Percentiles rank a stretch among this genome's conserved stretches.
Evolutionary conservation across 2,329 filamentous ascomycete genomes (phyloP).

Genomic region (Hypoxylon rubiginosum): DNA sequence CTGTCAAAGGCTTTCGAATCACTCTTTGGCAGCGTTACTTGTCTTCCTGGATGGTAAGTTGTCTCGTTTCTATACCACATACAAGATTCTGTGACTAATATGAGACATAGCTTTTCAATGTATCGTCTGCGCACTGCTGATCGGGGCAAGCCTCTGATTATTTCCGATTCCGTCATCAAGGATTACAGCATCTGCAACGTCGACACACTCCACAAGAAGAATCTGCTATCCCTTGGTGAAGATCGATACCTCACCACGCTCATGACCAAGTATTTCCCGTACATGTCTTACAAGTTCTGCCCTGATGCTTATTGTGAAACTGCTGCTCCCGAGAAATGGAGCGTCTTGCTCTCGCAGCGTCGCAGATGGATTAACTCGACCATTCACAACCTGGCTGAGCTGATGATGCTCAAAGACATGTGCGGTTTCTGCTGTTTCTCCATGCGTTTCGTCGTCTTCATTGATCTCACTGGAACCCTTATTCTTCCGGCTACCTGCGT

Average conservation of each 20-base stretch:
- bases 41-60: conserved; percentile 97
- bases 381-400: conserved; percentile 93
- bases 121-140: conserved; percentile 95
- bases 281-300: conserved; percentile 96
- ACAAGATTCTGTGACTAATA: conserved; percentile 54
- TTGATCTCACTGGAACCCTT: conserved; percentile 93
- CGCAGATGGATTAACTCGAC: conserved; percentile 99
- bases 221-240: conserved; percentile 82
- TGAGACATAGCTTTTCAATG: conserved; percentile 87
- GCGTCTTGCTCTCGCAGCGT: conserved; percentile 94
- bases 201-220: conserved; percentile 94
- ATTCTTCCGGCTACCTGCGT: conserved; percentile 90
- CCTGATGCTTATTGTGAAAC: conserved; percentile 94
- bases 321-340: conserved; percentile 94
- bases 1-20: conserved; percentile 97
- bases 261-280: conserved; percentile 98
- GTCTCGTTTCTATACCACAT: background rate
- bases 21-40: conserved; percentile 96
- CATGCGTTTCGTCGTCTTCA: conserved; percentile 96
- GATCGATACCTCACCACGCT: conserved; percentile 92
- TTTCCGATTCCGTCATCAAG: conserved; percentile 86
- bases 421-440: conserved; percentile 99
- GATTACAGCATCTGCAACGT: conserved; percentile 92
- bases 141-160: conserved; percentile 93
- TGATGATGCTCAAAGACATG: conserved; percentile 91